These are phyloP conservation scores for Aspergillus vadensis DNA, from an alignment of 2,329 filamentous ascomycete genomes.

Conservation along the genomic window DNA sequence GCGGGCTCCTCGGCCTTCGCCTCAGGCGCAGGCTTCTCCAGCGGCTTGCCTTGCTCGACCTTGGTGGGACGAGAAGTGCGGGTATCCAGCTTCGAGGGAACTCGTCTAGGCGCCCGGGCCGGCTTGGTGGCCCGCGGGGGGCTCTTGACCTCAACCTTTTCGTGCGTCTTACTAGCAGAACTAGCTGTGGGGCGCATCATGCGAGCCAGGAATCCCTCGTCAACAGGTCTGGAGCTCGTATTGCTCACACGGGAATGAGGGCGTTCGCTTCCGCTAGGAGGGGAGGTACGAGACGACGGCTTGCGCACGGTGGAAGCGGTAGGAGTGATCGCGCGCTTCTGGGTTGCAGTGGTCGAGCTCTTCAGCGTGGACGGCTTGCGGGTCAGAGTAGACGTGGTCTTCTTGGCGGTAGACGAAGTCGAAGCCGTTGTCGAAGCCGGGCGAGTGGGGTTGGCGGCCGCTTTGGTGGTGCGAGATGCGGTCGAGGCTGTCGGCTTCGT, in stretches of 20 bases:
- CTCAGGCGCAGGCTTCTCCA: neutral
- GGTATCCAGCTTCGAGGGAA: slow-evolving; percentile 27
- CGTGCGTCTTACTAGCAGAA: slow-evolving; percentile 52
- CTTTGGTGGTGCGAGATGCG: slow-evolving; percentile 33
- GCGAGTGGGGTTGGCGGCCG: slow-evolving; percentile 43
- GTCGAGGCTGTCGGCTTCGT: slow-evolving; percentile 28
- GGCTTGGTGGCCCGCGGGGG: slow-evolving; percentile 35
- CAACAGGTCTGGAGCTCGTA: slow-evolving; percentile 39
- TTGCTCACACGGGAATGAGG: slow-evolving; percentile 47
- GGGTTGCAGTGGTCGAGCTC: slow-evolving; percentile 24
- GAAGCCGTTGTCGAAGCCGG: slow-evolving; percentile 44
- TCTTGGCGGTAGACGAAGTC: slow-evolving; percentile 44
- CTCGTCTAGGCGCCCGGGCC: slow-evolving; percentile 27
- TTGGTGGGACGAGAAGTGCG: slow-evolving; percentile 23
- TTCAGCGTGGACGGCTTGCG: slow-evolving; percentile 43
- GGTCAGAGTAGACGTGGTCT: slow-evolving; percentile 27
- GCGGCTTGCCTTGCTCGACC: slow-evolving; percentile 20
- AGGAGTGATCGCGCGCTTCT: slow-evolving; percentile 27
- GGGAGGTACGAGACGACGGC: slow-evolving; percentile 36
- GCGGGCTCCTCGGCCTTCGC: slow-evolving; percentile 12
- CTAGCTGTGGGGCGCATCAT: slow-evolving; percentile 57
- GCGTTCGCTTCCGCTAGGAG: slow-evolving; percentile 35
- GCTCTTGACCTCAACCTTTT: slow-evolving; percentile 47
- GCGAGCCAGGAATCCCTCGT: slow-evolving; percentile 52
- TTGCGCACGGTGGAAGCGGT: slow-evolving; percentile 31